Evolutionary conservation across 2,329 filamentous ascomycete genomes (phyloP).

Genomic region (Aspergillus sp.): DNA sequence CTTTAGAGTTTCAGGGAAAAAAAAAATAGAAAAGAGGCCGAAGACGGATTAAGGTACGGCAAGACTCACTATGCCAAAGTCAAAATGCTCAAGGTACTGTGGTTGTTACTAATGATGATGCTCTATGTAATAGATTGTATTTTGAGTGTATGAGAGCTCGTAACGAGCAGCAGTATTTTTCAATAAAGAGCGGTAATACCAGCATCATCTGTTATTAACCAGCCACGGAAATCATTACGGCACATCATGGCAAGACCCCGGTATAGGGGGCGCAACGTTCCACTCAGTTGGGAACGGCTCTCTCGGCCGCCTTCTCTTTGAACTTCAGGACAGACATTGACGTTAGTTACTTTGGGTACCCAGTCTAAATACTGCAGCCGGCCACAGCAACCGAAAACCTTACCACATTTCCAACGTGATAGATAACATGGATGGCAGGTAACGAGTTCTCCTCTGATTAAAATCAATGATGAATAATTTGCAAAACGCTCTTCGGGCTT

Average conservation of each 20-base stretch:
- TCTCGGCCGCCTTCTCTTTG: background rate
- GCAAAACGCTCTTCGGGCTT: too few relatives aligned
- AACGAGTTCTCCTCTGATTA: too few relatives aligned
- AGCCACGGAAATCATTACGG: background rate
- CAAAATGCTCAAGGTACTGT: background rate
- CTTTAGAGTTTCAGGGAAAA: slow-evolving; percentile 2
- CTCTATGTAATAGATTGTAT: background rate
- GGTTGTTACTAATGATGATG: background rate
- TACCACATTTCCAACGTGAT: background rate
- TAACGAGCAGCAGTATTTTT: background rate
- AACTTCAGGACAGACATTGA: background rate
- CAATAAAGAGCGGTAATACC: background rate
- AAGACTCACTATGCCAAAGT: slow-evolving; percentile 6
- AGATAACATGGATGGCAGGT: background rate
- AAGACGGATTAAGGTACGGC: slow-evolving; percentile 9
- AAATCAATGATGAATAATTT: too few relatives aligned
- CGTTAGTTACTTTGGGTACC: background rate
- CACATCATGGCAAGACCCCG: slow-evolving; percentile 11
- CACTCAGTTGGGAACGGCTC: slow-evolving; percentile 28
- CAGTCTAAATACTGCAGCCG: background rate
- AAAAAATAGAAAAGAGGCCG: background rate
- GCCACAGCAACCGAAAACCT: background rate
- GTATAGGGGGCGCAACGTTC: slow-evolving; percentile 30
- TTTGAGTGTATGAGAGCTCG: background rate
- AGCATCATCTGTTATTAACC: background rate